Evolutionary conservation across 169 alveolate species (phyloP), one percentile per base, ranked within the genome.

Genomic region (Plasmodium yoelii): DNA sequence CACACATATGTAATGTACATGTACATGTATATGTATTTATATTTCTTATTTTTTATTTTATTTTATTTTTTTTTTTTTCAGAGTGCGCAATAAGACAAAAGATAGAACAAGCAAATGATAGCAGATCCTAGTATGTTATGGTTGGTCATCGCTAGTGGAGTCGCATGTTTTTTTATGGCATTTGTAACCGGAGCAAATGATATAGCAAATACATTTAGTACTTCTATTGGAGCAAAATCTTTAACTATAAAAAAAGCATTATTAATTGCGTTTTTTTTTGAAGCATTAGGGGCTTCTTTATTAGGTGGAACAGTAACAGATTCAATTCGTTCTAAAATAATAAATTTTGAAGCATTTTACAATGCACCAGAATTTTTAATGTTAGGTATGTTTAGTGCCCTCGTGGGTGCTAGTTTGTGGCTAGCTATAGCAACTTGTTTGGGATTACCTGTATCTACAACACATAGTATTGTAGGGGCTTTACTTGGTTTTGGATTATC

Each of bases 291-390:
- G 1, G 96, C 97, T 51, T 42, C 94, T 24, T 74, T 91, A n/a
- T 92, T 95, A 24, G 97, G 97, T 55, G 97, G 95, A 3, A 88
- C 97, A 24, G 98, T 95, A n/a, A 90, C 98, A 0, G 97, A 95
- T 64, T 71, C 97, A 0, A 91, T 95, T 10, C 93, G 96, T 19
- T 87, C 92, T n/a, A 92, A 82, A 51, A 93, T 95, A 39, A 73
- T 95, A 10, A 94, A 96, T 47, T 92, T 94, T 59, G 87, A 68
- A 24, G 95, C 94, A 12, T 96, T 95, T 86, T 55, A 87, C 4
- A 96, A 91, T 60, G 57, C 91, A 5, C 98, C 98, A 5, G 88
- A 89, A 64, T 84, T 92, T 26, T 64, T 96, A 89, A 95, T 96
- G 93, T n/a, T 94, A 46, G 98, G 97, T 15, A 96, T 95, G 97